phyloP scores from a whole-genome alignment of 495 filamentous ascomycete species.

The Mytilinidion resinicola region DNA sequence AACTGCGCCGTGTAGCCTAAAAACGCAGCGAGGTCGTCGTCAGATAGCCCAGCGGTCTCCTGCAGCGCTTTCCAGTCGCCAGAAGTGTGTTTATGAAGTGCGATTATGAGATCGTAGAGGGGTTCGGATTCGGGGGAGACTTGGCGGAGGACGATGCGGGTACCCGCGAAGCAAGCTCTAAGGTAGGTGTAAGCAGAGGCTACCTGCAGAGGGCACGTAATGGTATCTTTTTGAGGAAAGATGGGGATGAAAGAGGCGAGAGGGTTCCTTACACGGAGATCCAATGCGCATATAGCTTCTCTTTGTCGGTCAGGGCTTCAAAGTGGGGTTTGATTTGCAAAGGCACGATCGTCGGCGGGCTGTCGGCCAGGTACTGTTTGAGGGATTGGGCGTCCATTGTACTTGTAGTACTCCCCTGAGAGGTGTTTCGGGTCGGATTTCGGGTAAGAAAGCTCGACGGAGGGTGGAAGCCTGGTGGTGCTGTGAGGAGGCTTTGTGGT shows the following conservation, averaged over 20 bases:
- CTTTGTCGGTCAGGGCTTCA: slow-evolving; percentile 65
- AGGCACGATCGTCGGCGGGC: slow-evolving; percentile 76
- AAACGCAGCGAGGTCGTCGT: slow-evolving; percentile 66
- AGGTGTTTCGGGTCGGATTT: no score
- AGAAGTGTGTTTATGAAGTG: slow-evolving; percentile 61
- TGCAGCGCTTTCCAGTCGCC: slow-evolving; percentile 75
- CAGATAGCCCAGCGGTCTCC: slow-evolving; percentile 60
- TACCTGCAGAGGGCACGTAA: no score
- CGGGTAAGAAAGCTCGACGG: not conserved
- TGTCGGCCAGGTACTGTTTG: slow-evolving; percentile 78
- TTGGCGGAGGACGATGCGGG: slow-evolving; percentile 79
- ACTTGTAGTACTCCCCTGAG: no score
- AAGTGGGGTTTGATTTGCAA: slow-evolving; percentile 89
- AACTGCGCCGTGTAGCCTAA: slow-evolving; percentile 85
- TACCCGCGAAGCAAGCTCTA: slow-evolving; percentile 80
- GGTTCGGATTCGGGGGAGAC: slow-evolving; percentile 82
- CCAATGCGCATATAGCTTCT: slow-evolving; percentile 85
- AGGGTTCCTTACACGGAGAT: slow-evolving; percentile 62
- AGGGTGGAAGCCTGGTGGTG: not conserved
- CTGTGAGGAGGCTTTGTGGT: not conserved
- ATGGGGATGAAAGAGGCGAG: not conserved
- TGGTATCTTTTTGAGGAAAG: no score
- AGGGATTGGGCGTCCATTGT: slow-evolving; percentile 46
- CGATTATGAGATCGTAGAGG: slow-evolving; percentile 87
- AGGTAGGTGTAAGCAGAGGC: slow-evolving; percentile 10